A percentile compares a stretch with the other conserved stretches of the same genome.
Evolutionary conservation across 2,329 filamentous ascomycete genomes (phyloP).

Genomic region (Penicillium olsonii): DNA sequence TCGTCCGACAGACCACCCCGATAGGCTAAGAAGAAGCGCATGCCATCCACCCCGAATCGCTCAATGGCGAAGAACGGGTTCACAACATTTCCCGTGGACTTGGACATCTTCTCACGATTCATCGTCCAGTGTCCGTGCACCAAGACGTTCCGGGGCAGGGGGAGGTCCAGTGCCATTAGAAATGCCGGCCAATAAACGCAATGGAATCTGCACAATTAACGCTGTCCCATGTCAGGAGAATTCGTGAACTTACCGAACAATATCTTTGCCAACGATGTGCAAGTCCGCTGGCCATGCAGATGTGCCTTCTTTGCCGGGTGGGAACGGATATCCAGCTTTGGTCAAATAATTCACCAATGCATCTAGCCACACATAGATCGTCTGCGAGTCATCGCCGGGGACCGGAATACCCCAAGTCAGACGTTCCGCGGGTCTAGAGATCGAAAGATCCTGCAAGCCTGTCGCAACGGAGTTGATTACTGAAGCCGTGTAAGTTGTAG

Average conservation of each 20-base stretch:
- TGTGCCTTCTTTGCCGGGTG: conserved; percentile 61
- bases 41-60: conserved; percentile 80
- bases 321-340: conserved; percentile 77
- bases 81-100: conserved; percentile 91
- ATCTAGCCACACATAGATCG: conserved; percentile 98
- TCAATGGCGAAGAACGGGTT: conserved; percentile 91
- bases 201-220: conserved; percentile 65
- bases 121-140: conserved; percentile 97
- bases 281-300: conserved; percentile 87
- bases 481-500: conserved; percentile 71
- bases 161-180: conserved; percentile 81
- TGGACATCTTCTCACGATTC: conserved; percentile 91
- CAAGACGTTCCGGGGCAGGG: conserved; percentile 75
- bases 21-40: conserved; percentile 85
- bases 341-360: conserved; percentile 93
- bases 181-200: conserved; percentile 98
- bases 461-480: conserved; percentile 74
- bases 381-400: conserved; percentile 79
- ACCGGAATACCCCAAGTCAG: conserved; percentile 87
- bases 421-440: conserved; percentile 77
- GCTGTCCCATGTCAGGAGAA: conserved; percentile 4
- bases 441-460: conserved; percentile 81
- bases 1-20: conserved; percentile 77
- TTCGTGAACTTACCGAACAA: conserved; percentile 61
- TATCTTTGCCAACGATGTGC: conserved; percentile 95